Base-by-base conservation (phyloP, 306 rosid genomes). In the Ochetophila trinervis region DNA sequence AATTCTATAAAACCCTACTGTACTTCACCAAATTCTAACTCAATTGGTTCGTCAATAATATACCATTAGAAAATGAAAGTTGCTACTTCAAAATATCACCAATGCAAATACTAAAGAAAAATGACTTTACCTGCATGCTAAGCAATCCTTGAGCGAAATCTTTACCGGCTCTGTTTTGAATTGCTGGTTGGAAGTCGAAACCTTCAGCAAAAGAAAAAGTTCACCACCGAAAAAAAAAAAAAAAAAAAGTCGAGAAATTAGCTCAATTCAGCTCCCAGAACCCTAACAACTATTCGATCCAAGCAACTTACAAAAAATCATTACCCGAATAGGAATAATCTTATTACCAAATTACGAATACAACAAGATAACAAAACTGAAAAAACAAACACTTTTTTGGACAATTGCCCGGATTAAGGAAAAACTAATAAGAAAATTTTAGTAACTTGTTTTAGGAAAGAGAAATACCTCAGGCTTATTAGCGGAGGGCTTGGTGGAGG, bases 91-190 rank as follows among this genome's bases (percentile, higher is more conserved):
- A 40, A 12, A 18, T 21, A 5, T 9, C 40, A 12, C n/a, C n/a
- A n/a, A n/a, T 6, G 17, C 8, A 45, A 58, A 58, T 8, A n/a
- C 8, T 15, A 0, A 13, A 16, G 55, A 70, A 40, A 58, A 20
- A 63, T 30, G 56, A 71, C 57, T 19, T 27, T 57, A 89, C 98
- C 98, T 93, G 96, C 97, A 93, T 53, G 97, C 98, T 85, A 89
- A 84, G 79, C 97, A 93, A 75, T 93, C 98, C 81, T 93, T 93
- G 65, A 89, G 90, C 6, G 98, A 93, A 76, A 89, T 86, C 69
- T 93, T 89, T 35, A 93, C 98, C 14, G 98, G 97, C 50, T 87
- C 98, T 48, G 82, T 53, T 77, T 82, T 79, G 75, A 78, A 69
- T 79, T 79, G 83, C 81, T 67, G 79, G 37, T 59, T 72, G 21